Percentiles rank a stretch among this genome's conserved stretches.
Evolutionary conservation across 2,329 filamentous ascomycete genomes (phyloP).

Genomic region (Neofusicoccum sp.): DNA sequence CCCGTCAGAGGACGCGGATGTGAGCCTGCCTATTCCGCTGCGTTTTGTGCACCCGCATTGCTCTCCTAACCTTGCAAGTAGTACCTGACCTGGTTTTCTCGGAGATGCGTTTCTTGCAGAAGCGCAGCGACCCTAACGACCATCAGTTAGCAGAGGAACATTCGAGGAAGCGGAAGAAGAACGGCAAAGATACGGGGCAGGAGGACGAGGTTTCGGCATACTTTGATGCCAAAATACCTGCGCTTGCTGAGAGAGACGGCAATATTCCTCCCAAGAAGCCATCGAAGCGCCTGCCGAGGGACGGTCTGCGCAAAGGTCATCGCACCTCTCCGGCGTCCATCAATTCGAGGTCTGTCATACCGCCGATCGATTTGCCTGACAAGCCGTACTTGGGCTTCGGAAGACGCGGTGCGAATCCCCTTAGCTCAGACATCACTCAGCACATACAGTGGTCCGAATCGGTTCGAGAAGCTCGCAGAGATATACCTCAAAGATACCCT

Average conservation of each 20-base stretch:
- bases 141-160: conserved; percentile 28
- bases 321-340: not conserved
- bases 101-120: conserved; percentile 53
- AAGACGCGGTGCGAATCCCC: conserved; percentile 33
- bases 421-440: conserved; percentile 32
- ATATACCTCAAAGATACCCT: not conserved
- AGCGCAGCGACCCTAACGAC: conserved; percentile 34
- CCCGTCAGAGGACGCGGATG: conserved; percentile 47
- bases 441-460: conserved; percentile 50
- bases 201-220: conserved; percentile 50
- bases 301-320: not conserved
- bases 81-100: conserved; percentile 57
- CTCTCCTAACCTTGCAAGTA: conserved; percentile 34
- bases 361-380: conserved; percentile 38
- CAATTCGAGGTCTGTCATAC: conserved; percentile 23
- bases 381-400: conserved; percentile 43
- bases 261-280: conserved; percentile 26
- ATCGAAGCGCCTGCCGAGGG: not conserved
- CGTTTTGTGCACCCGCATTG: conserved; percentile 21
- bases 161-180: conserved; percentile 33
- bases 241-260: conserved; percentile 29
- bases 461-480: conserved; percentile 22
- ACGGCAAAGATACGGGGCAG: conserved; percentile 35
- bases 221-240: conserved; percentile 40
- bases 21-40: conserved; percentile 31